phyloP scores from a whole-genome alignment of 192 early-diverging fungal genomes.

The Backusella liffmaniae region DNA sequence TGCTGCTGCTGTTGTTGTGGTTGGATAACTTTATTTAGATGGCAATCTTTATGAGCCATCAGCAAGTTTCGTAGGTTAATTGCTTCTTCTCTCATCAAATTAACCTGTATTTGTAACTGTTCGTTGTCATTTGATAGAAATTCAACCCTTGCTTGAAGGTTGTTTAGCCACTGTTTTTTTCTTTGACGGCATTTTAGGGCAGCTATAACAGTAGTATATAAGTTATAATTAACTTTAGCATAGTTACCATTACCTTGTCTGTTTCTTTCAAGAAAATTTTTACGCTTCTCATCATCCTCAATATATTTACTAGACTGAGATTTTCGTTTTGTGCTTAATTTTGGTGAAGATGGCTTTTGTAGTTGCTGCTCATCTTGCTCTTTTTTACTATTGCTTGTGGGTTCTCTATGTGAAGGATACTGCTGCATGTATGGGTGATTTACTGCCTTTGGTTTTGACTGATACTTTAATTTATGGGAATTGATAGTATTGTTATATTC shows the following conservation, averaged over 20 bases:
- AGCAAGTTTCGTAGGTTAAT: slow-evolving; percentile 76
- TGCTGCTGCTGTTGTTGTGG: neutral
- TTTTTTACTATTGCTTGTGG: neutral
- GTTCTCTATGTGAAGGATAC: neutral
- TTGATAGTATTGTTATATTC: neutral
- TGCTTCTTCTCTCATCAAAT: slow-evolving; percentile 66
- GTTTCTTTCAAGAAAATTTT: slow-evolving; percentile 85
- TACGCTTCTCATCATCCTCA: slow-evolving; percentile 65
- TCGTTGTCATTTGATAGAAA: slow-evolving; percentile 66
- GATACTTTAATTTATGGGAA: slow-evolving; percentile 1
- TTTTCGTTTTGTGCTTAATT: neutral
- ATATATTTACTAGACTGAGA: neutral
- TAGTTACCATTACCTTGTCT: slow-evolving; percentile 59
- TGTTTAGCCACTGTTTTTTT: slow-evolving; percentile 88
- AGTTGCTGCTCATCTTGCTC: neutral
- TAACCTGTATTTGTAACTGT: slow-evolving; percentile 54
- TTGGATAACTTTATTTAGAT: neutral
- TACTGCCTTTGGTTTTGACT: neutral
- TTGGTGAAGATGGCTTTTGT: neutral
- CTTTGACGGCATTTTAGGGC: slow-evolving; percentile 90
- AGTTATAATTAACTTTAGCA: neutral
- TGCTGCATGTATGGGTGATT: neutral
- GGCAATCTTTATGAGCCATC: slow-evolving; percentile 74
- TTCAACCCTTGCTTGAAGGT: slow-evolving; percentile 68
- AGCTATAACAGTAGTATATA: slow-evolving; percentile 41